These are phyloP conservation scores for Metschnikowia borealis DNA, from an alignment of 805 yeast genomes.

Conservation along the genomic window DNA sequence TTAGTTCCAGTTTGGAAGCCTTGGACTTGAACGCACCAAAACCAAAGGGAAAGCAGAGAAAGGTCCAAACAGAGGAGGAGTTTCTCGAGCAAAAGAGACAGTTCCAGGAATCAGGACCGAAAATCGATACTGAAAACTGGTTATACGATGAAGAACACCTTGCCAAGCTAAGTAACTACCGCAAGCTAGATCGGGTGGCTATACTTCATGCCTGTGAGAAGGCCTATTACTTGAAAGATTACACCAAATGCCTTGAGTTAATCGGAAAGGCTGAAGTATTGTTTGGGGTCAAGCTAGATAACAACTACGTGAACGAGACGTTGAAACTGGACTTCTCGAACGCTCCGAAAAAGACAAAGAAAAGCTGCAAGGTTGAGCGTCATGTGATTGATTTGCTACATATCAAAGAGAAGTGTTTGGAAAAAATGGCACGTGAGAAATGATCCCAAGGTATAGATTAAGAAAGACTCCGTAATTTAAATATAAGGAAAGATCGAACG, in stretches of 20 bases:
- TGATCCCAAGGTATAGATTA: background rate
- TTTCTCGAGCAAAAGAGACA: conserved; percentile 48
- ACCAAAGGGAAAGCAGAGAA: conserved; percentile 38
- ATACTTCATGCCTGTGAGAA: conserved; percentile 60
- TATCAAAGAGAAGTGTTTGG: conserved; percentile 35
- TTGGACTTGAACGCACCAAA: background rate
- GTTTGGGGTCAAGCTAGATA: conserved; percentile 23
- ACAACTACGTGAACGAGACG: conserved; percentile 22
- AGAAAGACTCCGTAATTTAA: background rate
- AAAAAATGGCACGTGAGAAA: conserved; percentile 11
- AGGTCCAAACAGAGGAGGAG: conserved; percentile 68
- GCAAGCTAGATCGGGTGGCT: conserved; percentile 53
- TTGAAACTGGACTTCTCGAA: conserved; percentile 17
- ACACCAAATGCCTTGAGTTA: conserved; percentile 45
- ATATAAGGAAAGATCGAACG: background rate
- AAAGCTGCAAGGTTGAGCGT: conserved; percentile 39
- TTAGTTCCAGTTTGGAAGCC: background rate
- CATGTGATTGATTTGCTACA: conserved; percentile 50
- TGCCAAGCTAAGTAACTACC: conserved; percentile 25
- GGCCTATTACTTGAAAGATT: conserved; percentile 54
- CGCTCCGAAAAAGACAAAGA: conserved; percentile 24
- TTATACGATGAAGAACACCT: conserved; percentile 26
- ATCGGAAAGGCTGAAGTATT: conserved; percentile 35
- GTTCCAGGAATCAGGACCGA: conserved; percentile 57
- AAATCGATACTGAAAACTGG: conserved; percentile 45